Percentiles rank a stretch among this genome's conserved stretches.
These are phyloP conservation scores for Claviceps sorghi DNA, from an alignment of 2,329 filamentous ascomycete species.

Conservation along the genomic window DNA sequence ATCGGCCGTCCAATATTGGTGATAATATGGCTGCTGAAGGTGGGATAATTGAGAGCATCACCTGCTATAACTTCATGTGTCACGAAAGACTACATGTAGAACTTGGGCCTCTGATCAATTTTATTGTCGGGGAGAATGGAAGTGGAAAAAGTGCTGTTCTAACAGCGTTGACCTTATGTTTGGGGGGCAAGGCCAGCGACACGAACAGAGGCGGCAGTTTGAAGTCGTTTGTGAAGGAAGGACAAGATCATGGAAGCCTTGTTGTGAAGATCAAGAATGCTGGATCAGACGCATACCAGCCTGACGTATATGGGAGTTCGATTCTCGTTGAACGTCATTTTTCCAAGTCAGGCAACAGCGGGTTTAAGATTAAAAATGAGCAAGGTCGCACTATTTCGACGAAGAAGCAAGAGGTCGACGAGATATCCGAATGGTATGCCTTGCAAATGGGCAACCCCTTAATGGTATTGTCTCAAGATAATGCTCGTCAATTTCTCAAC, in stretches of 20 bases:
- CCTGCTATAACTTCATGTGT: slow-evolving; percentile 93
- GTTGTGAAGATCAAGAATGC: slow-evolving; percentile 83
- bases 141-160: slow-evolving; percentile 95
- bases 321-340: slow-evolving; percentile 92
- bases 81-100: slow-evolving; percentile 68
- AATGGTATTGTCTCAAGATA: slow-evolving; percentile 90
- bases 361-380: slow-evolving; percentile 74
- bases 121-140: slow-evolving; percentile 93
- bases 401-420: slow-evolving; percentile 76
- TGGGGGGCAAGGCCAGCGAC: slow-evolving; percentile 85
- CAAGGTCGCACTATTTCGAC: slow-evolving; percentile 58
- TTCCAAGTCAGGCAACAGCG: slow-evolving; percentile 54
- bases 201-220: slow-evolving; percentile 86
- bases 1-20: slow-evolving; percentile 32
- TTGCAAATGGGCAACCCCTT: slow-evolving; percentile 94
- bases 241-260: slow-evolving; percentile 60
- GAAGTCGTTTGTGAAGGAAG: slow-evolving; percentile 84
- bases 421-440: slow-evolving; percentile 85
- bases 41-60: slow-evolving; percentile 77
- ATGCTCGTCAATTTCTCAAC: slow-evolving; percentile 84
- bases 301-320: slow-evolving; percentile 64
- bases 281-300: slow-evolving; percentile 71
- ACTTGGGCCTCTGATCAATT: slow-evolving; percentile 91
- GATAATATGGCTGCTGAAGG: slow-evolving; percentile 66
- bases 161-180: slow-evolving; percentile 80